These are phyloP conservation scores for Citrus trifoliata DNA, from an alignment of 345 rosid genomes.

Conservation along the genomic window DNA sequence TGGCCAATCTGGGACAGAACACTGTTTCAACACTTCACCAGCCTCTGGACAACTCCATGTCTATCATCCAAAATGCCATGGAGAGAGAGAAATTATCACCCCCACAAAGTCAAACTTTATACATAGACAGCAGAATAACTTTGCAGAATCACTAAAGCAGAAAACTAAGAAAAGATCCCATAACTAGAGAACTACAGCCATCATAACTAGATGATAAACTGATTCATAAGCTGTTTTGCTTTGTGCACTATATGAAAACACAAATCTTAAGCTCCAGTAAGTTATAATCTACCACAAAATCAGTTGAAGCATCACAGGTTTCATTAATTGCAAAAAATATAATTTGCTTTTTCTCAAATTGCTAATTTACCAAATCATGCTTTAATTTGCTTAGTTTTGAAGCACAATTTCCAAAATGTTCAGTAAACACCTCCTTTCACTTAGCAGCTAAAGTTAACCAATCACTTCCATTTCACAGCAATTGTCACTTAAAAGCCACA, in stretches of 20 bases:
- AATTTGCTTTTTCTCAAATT: not conserved
- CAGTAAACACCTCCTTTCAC: too few species aligned
- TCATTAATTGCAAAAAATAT: not conserved
- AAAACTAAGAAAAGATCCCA: too few species aligned
- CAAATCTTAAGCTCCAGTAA: not conserved
- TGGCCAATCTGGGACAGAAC: constrained; percentile 96
- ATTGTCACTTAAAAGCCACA: too few species aligned
- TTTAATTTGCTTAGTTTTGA: too few species aligned
- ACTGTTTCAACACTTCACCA: constrained; percentile 64
- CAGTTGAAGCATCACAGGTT: not conserved
- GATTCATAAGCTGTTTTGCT: not conserved
- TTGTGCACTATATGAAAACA: not conserved
- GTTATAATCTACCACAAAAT: not conserved
- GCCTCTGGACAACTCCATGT: constrained; percentile 74
- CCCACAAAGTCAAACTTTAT: not conserved
- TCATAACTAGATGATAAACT: not conserved
- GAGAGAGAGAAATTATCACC: not conserved
- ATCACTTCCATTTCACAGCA: too few species aligned
- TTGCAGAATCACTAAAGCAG: not conserved
- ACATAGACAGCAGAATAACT: not conserved
- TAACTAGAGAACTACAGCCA: not conserved
- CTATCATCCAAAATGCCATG: constrained; percentile 29
- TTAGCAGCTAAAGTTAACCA: too few species aligned
- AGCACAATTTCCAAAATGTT: too few species aligned
- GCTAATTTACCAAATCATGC: not conserved